Conservation (phyloP, 495 filamentous ascomycete genomes). For the Penicillium daleae region DNA sequence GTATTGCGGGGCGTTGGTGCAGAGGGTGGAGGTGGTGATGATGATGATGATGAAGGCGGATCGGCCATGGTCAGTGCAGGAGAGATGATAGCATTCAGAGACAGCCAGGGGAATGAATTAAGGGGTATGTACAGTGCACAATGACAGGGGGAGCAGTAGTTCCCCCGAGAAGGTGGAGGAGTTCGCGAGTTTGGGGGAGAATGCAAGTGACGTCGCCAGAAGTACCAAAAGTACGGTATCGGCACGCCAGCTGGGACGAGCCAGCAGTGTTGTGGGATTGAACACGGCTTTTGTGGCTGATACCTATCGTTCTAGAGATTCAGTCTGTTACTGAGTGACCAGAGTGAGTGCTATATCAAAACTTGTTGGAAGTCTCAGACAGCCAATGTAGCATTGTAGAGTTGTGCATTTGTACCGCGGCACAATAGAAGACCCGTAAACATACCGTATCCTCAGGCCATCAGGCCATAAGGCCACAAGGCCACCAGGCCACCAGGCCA, state of each 20-base stretch:
- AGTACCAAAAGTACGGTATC: neutral
- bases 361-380: neutral
- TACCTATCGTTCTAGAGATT: neutral
- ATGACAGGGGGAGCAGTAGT: neutral
- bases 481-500: neutral
- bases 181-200: neutral
- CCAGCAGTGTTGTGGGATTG: neutral
- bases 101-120: neutral
- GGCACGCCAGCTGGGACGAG: neutral
- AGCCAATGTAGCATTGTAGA: neutral
- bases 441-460: neutral
- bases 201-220: neutral
- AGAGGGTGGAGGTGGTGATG: conserved; percentile 8
- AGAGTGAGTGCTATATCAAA: too few species aligned
- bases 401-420: neutral
- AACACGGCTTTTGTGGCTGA: neutral
- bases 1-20: conserved; percentile 18
- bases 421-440: neutral
- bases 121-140: neutral
- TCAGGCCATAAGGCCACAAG: neutral
- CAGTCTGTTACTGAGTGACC: too few species aligned
- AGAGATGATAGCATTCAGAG: neutral
- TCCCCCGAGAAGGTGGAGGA: neutral
- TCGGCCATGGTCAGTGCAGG: conserved; percentile 23
- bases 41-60: conserved; percentile 14